Evolutionary conservation across 1,139 yeast species (phyloP).

Genomic region (Pichia sp.): DNA sequence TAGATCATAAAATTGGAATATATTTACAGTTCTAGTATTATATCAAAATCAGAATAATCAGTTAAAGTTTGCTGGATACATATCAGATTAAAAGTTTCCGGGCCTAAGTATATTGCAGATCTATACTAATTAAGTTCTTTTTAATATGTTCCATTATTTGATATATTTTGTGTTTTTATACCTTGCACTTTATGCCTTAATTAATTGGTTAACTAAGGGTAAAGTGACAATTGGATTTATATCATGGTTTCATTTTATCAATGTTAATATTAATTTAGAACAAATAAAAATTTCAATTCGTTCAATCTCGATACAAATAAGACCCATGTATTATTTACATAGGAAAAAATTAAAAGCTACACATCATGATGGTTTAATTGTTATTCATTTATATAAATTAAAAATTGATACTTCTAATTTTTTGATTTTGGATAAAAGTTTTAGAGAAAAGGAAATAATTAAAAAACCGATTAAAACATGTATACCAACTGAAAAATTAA

Average conservation of each 20-base stretch:
- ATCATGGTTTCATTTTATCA: conserved; percentile 18
- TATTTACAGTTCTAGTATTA: too few species aligned
- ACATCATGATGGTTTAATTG: conserved; percentile 17
- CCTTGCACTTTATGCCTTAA: conserved; percentile 4
- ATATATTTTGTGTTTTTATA: conserved; percentile 3
- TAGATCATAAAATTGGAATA: too few species aligned
- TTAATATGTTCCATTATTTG: conserved; percentile 7
- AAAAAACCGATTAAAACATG: too few species aligned
- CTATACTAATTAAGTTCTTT: too few species aligned
- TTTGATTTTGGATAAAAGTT: too few species aligned
- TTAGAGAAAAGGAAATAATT: too few species aligned
- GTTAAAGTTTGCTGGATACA: too few species aligned
- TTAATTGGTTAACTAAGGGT: conserved; percentile 6
- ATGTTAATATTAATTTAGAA: conserved; percentile 10
- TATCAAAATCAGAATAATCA: too few species aligned
- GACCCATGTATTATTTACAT: conserved; percentile 15
- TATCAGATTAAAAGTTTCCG: too few species aligned
- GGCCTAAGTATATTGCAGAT: too few species aligned
- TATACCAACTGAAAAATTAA: not conserved
- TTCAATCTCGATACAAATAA: conserved; percentile 14
- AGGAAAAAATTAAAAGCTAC: conserved; percentile 14
- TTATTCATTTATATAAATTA: conserved; percentile 13
- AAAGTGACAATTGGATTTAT: conserved; percentile 17
- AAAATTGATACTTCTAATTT: conserved; percentile 3
- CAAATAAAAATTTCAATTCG: conserved; percentile 5